Percentiles rank a stretch among this genome's conserved stretches.
phyloP scores from a whole-genome alignment of 345 rosid species.

The Salix dunnii region DNA sequence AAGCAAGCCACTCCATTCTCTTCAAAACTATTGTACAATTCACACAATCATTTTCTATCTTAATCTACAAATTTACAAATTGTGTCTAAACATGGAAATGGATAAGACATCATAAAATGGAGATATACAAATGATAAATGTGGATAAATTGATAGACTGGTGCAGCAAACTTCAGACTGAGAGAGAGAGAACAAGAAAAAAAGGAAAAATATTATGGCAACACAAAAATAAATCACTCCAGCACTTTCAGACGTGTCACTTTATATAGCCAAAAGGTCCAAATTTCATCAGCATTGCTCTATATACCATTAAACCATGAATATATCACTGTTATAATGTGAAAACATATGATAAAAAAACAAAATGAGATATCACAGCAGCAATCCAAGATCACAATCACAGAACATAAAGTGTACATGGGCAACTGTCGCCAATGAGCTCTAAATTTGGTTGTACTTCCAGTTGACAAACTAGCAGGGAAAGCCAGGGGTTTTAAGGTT shows the following conservation, averaged over 20 bases:
- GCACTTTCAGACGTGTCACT: neutral
- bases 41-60: neutral
- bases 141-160: neutral
- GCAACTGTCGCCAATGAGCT: neutral
- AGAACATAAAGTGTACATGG: neutral
- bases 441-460: neutral
- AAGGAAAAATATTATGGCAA: neutral
- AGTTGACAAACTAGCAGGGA: neutral
- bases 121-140: neutral
- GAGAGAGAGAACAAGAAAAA: neutral
- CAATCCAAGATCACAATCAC: neutral
- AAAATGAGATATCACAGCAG: neutral
- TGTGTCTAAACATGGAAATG: neutral
- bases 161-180: neutral
- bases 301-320: neutral
- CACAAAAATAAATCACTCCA: neutral
- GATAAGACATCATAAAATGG: neutral
- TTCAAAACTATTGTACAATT: neutral
- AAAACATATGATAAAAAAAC: neutral
- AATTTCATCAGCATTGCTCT: neutral
- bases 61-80: neutral
- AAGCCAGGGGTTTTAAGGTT: neutral
- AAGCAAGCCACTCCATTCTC: neutral
- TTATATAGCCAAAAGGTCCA: neutral
- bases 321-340: neutral